phyloP scores from a whole-genome alignment of 2,329 filamentous ascomycete species.

The Alternaria novae-zelandiae region DNA sequence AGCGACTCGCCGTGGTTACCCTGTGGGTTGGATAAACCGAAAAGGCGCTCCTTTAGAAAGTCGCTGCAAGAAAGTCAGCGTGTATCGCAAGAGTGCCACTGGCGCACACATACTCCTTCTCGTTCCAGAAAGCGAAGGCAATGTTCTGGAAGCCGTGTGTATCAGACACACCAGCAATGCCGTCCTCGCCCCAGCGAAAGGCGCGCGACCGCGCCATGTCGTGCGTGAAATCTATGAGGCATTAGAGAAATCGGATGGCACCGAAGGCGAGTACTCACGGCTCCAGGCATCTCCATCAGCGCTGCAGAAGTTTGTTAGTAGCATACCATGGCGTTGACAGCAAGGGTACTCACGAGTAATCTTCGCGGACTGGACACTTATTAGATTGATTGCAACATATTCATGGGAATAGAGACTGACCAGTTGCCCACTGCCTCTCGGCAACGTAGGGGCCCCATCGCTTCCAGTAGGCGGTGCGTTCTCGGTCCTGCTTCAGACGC shows the following conservation, averaged over 20 bases:
- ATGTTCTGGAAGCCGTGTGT: constrained; percentile 91
- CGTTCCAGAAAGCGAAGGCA: constrained; percentile 97
- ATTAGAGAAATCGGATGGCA: constrained; percentile 30
- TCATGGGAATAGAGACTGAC: constrained; percentile 54
- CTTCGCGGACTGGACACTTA: constrained; percentile 73
- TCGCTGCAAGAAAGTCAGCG: constrained; percentile 66
- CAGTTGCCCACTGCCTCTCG: constrained; percentile 95
- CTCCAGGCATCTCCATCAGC: constrained; percentile 93
- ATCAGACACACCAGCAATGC: constrained; percentile 94
- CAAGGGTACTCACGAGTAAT: constrained; percentile 71
- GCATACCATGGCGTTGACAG: constrained; percentile 7
- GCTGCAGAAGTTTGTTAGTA: constrained; percentile 52
- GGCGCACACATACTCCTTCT: constrained; percentile 74
- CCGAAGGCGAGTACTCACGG: constrained; percentile 64
- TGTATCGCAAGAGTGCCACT: too few relatives aligned
- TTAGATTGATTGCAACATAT: constrained; percentile 30
- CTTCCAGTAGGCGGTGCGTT: constrained; percentile 93
- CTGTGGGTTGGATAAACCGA: constrained; percentile 93
- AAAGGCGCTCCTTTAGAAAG: constrained; percentile 92
- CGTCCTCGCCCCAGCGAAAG: constrained; percentile 96
- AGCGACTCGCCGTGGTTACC: constrained; percentile 97
- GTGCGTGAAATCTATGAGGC: constrained; percentile 80
- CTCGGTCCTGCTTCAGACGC: constrained; percentile 82
- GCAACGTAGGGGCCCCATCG: constrained; percentile 95
- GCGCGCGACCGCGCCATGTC: constrained; percentile 87